These are phyloP conservation scores for Naganishia antarctica DNA, from an alignment of 768 basidiomycete genomes.

Conservation along the genomic window DNA sequence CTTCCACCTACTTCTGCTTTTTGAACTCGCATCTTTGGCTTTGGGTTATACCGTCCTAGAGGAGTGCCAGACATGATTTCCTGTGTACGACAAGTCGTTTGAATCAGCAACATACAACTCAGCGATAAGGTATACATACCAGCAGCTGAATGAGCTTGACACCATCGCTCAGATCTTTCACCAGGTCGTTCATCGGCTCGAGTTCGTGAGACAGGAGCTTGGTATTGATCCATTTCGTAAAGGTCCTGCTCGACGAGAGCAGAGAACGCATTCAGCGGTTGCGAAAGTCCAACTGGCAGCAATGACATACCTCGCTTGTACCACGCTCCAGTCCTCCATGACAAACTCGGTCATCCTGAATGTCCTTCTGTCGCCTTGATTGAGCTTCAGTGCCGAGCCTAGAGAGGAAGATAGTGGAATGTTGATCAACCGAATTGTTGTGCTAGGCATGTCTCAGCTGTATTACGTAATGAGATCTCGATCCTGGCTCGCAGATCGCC, in stretches of 20 bases:
- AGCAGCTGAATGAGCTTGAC: constrained; percentile 76
- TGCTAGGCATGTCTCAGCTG: not conserved
- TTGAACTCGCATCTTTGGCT: constrained; percentile 85
- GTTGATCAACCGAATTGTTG: not conserved
- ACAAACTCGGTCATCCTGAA: not conserved
- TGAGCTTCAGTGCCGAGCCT: too few species aligned
- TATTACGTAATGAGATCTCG: not conserved
- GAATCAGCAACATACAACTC: not conserved
- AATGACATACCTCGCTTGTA: not conserved
- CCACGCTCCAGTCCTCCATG: constrained; percentile 14
- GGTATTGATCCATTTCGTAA: constrained; percentile 68
- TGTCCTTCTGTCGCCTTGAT: too few species aligned
- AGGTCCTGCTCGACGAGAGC: constrained; percentile 34
- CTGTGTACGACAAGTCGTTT: not conserved
- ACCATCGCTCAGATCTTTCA: constrained; percentile 87
- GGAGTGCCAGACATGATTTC: constrained; percentile 12
- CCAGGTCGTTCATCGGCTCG: constrained; percentile 81
- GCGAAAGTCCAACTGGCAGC: too few species aligned
- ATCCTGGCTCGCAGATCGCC: not conserved
- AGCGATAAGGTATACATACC: constrained; percentile 6
- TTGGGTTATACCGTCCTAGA: constrained; percentile 74
- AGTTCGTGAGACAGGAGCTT: constrained; percentile 81
- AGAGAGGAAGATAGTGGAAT: not conserved
- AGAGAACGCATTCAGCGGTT: not conserved
- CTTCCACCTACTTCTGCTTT: constrained; percentile 65